A percentile compares a stretch with the other conserved stretches of the same genome.
Conservation (phyloP, 2,329 filamentous ascomycete genomes). For the Sphaerostilbella broomeana region DNA sequence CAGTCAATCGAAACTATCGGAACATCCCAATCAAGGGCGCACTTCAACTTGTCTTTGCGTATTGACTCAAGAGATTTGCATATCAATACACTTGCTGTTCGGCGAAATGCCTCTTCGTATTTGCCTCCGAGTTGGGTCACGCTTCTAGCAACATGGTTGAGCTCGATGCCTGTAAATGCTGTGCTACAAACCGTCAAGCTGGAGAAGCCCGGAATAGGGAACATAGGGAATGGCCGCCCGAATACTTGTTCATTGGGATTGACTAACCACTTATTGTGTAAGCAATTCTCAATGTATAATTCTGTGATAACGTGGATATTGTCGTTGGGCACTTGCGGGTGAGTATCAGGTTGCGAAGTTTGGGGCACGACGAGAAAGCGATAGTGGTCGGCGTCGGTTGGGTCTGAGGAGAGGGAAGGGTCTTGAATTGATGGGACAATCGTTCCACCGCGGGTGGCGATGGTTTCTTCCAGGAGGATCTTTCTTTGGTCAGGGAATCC, state of each 20-base stretch:
- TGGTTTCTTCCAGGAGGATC: slow-evolving; percentile 40
- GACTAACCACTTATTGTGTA: slow-evolving; percentile 67
- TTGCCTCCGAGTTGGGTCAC: slow-evolving; percentile 70
- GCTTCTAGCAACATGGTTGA: slow-evolving; percentile 75
- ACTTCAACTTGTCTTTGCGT: slow-evolving; percentile 68
- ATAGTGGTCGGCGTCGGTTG: slow-evolving; percentile 24
- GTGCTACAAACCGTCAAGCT: slow-evolving; percentile 71
- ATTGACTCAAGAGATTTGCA: slow-evolving; percentile 54
- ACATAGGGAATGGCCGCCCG: slow-evolving; percentile 66
- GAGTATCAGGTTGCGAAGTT: slow-evolving; percentile 38
- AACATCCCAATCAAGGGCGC: slow-evolving; percentile 67
- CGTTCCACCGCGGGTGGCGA: slow-evolving; percentile 42
- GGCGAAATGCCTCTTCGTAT: slow-evolving; percentile 72
- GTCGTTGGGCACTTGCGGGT: slow-evolving; percentile 33
- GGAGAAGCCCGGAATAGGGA: slow-evolving; percentile 64
- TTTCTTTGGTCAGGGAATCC: slow-evolving; percentile 51
- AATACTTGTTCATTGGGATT: slow-evolving; percentile 64
- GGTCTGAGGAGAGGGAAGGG: slow-evolving; percentile 25
- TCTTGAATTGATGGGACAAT: slow-evolving; percentile 38
- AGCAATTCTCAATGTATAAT: slow-evolving; percentile 87
- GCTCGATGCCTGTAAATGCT: slow-evolving; percentile 75
- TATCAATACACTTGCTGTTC: slow-evolving; percentile 69
- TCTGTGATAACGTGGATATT: slow-evolving; percentile 62
- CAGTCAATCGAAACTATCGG: slow-evolving; percentile 76
- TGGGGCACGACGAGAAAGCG: slow-evolving; percentile 53